A percentile compares a stretch with the other conserved stretches of the same genome.
These are phyloP conservation scores for Ophiostoma ulmi DNA, from an alignment of 2,329 filamentous ascomycete genomes.

Conservation along the genomic window DNA sequence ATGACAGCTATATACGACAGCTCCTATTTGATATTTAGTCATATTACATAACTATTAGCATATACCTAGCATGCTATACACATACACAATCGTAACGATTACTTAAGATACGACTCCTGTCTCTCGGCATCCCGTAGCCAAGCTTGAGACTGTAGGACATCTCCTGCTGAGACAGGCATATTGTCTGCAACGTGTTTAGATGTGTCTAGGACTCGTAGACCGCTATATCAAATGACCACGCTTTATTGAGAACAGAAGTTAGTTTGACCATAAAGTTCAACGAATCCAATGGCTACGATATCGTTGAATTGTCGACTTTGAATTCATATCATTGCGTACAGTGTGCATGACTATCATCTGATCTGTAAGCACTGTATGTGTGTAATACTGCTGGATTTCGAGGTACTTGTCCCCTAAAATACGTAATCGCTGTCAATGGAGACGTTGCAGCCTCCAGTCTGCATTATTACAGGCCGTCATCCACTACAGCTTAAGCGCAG, in stretches of 20 bases:
- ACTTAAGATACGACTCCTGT: not conserved
- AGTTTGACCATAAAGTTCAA: too few relatives aligned
- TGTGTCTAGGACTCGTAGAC: not conserved
- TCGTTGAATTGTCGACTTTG: not conserved
- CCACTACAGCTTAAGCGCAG: not conserved
- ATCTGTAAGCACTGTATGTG: not conserved
- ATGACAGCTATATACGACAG: slow-evolving; percentile 14
- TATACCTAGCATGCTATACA: not conserved
- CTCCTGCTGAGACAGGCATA: not conserved
- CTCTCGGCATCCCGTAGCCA: not conserved
- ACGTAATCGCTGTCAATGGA: not conserved
- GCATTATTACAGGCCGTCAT: not conserved
- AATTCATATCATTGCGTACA: not conserved
- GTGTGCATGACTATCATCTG: not conserved
- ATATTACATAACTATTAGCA: slow-evolving; percentile 1
- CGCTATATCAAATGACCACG: not conserved
- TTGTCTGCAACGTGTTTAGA: slow-evolving; percentile 4
- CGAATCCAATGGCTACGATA: too few relatives aligned
- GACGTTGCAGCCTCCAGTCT: not conserved
- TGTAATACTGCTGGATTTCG: not conserved
- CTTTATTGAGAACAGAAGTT: too few relatives aligned
- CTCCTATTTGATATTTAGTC: not conserved
- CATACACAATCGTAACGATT: not conserved
- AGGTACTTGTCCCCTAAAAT: not conserved
- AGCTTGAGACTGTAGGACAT: not conserved